phyloP scores from a whole-genome alignment of 192 early-diverging fungal genomes.

The Helicostylum pulchrum region DNA sequence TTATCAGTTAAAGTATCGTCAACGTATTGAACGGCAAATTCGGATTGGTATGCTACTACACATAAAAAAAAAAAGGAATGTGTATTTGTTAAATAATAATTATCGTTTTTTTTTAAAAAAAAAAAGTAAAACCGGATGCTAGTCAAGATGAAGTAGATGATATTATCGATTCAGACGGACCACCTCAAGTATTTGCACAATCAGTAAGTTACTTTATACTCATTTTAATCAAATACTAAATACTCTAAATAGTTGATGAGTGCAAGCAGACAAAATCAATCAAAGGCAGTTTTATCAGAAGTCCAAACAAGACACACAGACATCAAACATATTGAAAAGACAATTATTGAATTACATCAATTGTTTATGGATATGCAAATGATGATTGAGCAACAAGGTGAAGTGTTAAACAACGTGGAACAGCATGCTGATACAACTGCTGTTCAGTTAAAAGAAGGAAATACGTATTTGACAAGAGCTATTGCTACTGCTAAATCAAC shows the following conservation, averaged over 20 bases:
- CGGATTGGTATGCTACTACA: no score
- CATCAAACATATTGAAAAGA: conserved; percentile 82
- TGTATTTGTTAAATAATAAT: not conserved
- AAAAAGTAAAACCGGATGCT: conserved; percentile 74
- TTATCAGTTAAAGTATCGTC: conserved; percentile 76
- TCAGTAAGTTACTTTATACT: conserved; percentile 42
- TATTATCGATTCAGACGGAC: conserved; percentile 65
- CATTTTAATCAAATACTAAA: no score
- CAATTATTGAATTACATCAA: conserved; percentile 82
- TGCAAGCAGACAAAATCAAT: conserved; percentile 66
- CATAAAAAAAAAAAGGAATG: no score
- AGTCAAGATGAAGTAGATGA: conserved; percentile 70
- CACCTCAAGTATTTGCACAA: conserved; percentile 75
- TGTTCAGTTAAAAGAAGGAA: conserved; percentile 26
- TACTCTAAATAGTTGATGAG: conserved; percentile 57
- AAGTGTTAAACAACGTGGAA: conserved; percentile 68
- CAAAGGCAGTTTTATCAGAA: conserved; percentile 68
- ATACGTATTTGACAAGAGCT: conserved; percentile 20
- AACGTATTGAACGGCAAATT: conserved; percentile 77
- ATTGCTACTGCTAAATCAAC: conserved; percentile 29
- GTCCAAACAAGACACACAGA: conserved; percentile 81
- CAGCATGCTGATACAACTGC: conserved; percentile 43
- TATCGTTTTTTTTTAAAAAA: not conserved
- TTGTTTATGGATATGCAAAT: conserved; percentile 87
- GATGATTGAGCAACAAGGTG: conserved; percentile 74